Evolutionary conservation across 495 filamentous ascomycete species (phyloP), one percentile per base, ranked within the genome.

Genomic region (Lasiosphaeriaceae sp.): DNA sequence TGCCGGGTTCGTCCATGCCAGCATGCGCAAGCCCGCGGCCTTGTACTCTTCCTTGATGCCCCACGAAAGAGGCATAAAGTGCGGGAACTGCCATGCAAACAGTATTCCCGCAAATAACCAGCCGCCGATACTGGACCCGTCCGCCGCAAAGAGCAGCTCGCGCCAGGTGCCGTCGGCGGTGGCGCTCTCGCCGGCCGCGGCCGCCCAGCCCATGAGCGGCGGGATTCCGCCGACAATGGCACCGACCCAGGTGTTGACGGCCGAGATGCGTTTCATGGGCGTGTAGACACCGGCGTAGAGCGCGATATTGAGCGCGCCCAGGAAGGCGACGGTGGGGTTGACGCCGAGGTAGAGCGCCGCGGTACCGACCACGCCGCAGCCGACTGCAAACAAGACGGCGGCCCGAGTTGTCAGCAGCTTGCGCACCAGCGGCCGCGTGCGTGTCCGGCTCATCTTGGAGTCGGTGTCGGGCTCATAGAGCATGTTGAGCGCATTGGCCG

Each of bases 61-160:
- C 80, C 90, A 94, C 21, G 87, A 91, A 11, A 98, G 77, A 0
- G 91, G 86, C 77, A 96, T 97, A 77, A 98, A 98, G 68, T 98
- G 94, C 12, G 94, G 90, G 65, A 97, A 97, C 69, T 98, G 94
- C 94, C 94, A 98, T 1, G 91, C 89, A 57, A 96, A 95, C 7
- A 98, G 76, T 29, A 97, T 73, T 0, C 80, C 83, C 5, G 89
- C 95, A 1, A 96, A 76, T 7, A 97, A 70, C 94, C 94, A 98
- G 1, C 93, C 95, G 2, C 94, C 94, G 7, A 87, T 73, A 54
- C 86, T 88, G 2, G 64, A 68, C 21, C 70, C 72, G 55, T 78
- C 74, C 7, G 57, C 45, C 0, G 75, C 71, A 19, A 80, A 65
- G 0, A 98, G 80, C 29, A 97, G 83, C 55, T 96, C 92, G 21